Base-by-base conservation (phyloP, 257 asterid genomes). In the Cordia subcordata region DNA sequence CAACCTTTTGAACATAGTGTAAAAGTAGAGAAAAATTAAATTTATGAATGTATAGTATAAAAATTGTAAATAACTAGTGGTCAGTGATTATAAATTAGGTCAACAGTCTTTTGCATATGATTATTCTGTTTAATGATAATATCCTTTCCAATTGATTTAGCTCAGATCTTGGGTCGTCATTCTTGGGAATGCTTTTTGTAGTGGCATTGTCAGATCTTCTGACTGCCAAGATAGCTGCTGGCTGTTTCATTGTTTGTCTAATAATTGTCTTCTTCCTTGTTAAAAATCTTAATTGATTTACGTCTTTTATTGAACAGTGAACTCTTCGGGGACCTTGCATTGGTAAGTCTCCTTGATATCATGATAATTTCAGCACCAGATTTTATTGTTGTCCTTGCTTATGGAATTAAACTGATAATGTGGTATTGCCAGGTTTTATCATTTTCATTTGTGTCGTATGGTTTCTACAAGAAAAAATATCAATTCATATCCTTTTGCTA, bases 131-230 rank as follows among this genome's bases (percentile, higher is more conserved):
- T n/a, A n/a, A n/a, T n/a, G n/a, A n/a, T n/a, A n/a, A n/a, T n/a
- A n/a, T n/a, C n/a, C n/a, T n/a, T n/a, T n/a, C n/a, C n/a, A n/a
- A n/a, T n/a, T n/a, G n/a, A n/a, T 54, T 46, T 60, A 18, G 55
- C 60, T 50, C 64, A 91, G 98, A 91, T 74, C 98, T 91, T 16
- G 98, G 98, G 57, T 88, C 95, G 6, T 91, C 98, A 45, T 91
- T 91, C 64, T 91, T 96, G 95, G 98, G 96, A 65, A 88, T 91
- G 96, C 79, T 72, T 73, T 86, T 88, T 67, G 80, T 91, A 68
- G 87, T 91, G 65, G 96, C 96, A 63, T 91, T 96, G 0, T 88
- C 96, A 72, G 79, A 85, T 54, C 79, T 91, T 58, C 78, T 88
- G 65, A 73, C 94, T 20, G 72, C 96, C 60, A 83, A 75, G 72